These are phyloP conservation scores for Auricularia auricula-judae DNA, from an alignment of 768 basidiomycete genomes.

Conservation along the genomic window DNA sequence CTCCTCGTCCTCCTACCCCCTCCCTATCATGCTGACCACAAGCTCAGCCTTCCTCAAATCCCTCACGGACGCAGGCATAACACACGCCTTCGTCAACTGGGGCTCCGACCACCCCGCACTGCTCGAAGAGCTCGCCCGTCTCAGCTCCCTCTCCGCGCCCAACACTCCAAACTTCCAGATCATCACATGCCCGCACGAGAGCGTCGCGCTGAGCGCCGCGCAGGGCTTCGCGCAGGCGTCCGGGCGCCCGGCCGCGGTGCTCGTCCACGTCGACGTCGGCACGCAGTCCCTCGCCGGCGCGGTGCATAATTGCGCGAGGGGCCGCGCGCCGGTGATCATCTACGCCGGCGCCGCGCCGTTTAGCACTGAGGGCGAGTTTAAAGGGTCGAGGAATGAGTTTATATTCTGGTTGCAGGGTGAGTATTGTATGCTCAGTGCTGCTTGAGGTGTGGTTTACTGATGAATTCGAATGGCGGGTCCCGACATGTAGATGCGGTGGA, in stretches of 20 bases:
- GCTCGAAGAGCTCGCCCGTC: conserved; percentile 52
- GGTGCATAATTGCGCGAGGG: conserved; percentile 20
- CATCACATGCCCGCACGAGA: conserved; percentile 64
- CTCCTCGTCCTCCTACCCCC: background rate
- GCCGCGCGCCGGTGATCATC: conserved; percentile 51
- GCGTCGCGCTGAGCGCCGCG: conserved; percentile 63
- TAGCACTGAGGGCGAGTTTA: conserved; percentile 42
- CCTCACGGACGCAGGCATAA: conserved; percentile 45
- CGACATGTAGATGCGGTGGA: conserved; percentile 48
- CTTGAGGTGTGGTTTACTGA: background rate
- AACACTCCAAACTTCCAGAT: conserved; percentile 20
- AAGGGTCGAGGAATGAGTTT: conserved; percentile 60
- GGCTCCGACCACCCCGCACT: conserved; percentile 67
- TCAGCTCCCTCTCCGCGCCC: conserved; percentile 27
- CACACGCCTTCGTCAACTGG: conserved; percentile 66
- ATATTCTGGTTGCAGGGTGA: conserved; percentile 64
- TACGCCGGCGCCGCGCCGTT: conserved; percentile 64
- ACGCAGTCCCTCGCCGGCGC: conserved; percentile 34
- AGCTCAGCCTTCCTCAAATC: conserved; percentile 52
- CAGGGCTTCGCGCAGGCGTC: conserved; percentile 61
- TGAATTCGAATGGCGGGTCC: no score
- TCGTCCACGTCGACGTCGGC: conserved; percentile 65
- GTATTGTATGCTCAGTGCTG: background rate
- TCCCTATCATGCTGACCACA: conserved; percentile 35
- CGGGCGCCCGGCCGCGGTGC: conserved; percentile 57